Evolutionary conservation across 2,329 filamentous ascomycete genomes (phyloP).

Genomic region (Neonectria coccinea): DNA sequence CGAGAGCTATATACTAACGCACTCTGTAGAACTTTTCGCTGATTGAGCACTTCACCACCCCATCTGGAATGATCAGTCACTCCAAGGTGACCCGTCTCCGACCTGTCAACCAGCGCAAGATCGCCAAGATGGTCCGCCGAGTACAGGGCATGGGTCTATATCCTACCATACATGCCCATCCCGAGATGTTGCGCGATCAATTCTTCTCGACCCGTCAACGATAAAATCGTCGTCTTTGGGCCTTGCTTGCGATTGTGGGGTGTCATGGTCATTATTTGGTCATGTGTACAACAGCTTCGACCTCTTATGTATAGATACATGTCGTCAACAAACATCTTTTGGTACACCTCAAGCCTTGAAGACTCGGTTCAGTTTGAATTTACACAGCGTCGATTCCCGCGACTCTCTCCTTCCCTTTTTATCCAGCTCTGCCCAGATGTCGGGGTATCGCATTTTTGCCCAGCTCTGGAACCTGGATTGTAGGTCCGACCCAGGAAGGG

Average conservation of each 20-base stretch:
- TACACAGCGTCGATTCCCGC: slow-evolving; percentile 55
- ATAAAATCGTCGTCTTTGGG: slow-evolving; percentile 24
- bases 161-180: slow-evolving; percentile 90
- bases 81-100: slow-evolving; percentile 81
- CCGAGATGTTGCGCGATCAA: slow-evolving; percentile 74
- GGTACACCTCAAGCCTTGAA: slow-evolving; percentile 60
- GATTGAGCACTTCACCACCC: slow-evolving; percentile 87
- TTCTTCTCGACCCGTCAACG: slow-evolving; percentile 45
- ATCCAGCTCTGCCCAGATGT: slow-evolving; percentile 75
- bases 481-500: slow-evolving; percentile 71
- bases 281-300: slow-evolving; percentile 53
- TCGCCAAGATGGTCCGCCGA: slow-evolving; percentile 91
- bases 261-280: slow-evolving; percentile 45
- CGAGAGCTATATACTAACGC: slow-evolving; percentile 17
- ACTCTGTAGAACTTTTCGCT: slow-evolving; percentile 84
- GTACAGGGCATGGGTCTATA: slow-evolving; percentile 91
- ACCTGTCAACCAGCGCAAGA: slow-evolving; percentile 89
- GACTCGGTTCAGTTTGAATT: slow-evolving; percentile 63
- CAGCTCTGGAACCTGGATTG: slow-evolving; percentile 80
- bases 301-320: slow-evolving; percentile 53
- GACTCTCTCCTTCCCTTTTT: slow-evolving; percentile 61
- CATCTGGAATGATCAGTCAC: slow-evolving; percentile 86
- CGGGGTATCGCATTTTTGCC: slow-evolving; percentile 76
- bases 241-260: slow-evolving; percentile 32
- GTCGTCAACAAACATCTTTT: slow-evolving; percentile 45